Percentiles rank a stretch among this genome's conserved stretches.
Evolutionary conservation across 129 eudicot genomes (phyloP).

Genomic region (Saposhnikovia divaricata): DNA sequence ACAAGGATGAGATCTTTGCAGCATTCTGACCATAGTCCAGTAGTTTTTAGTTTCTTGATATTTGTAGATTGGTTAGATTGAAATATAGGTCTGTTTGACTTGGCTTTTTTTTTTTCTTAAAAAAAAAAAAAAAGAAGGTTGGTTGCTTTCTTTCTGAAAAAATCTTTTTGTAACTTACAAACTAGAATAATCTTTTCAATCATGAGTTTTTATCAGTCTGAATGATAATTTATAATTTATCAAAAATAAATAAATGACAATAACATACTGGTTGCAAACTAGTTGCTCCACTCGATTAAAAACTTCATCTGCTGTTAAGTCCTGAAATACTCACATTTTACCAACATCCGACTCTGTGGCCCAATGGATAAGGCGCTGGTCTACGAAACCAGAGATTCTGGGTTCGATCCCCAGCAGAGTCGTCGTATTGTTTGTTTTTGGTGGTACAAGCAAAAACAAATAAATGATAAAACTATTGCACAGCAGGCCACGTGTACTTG

Average conservation of each 20-base stretch:
- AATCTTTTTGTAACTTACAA: too few relatives aligned
- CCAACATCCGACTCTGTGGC: constrained; percentile 44
- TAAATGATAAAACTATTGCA: too few relatives aligned
- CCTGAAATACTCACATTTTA: too few relatives aligned
- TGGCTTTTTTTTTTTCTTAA: too few relatives aligned
- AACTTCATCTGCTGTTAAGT: too few relatives aligned
- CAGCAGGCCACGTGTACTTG: too few relatives aligned
- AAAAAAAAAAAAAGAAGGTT: too few relatives aligned
- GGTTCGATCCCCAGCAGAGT: constrained; percentile 92
- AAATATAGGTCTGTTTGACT: not conserved
- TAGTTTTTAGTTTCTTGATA: not conserved
- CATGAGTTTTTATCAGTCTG: not conserved
- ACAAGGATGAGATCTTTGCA: constrained; percentile 1
- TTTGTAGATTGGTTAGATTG: not conserved
- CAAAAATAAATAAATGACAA: not conserved
- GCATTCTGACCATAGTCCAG: not conserved
- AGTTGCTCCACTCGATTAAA: too few relatives aligned
- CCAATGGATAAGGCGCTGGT: constrained; percentile 96
- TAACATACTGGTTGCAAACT: too few relatives aligned
- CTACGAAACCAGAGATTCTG: constrained; percentile 93
- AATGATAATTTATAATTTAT: not conserved
- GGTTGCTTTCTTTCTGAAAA: too few relatives aligned
- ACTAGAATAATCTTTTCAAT: not conserved
- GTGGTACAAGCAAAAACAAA: too few relatives aligned
- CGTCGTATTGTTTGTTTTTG: constrained; percentile 7